Conservation (phyloP, 2,329 filamentous ascomycete genomes). For the Colletotrichum orbiculare region DNA sequence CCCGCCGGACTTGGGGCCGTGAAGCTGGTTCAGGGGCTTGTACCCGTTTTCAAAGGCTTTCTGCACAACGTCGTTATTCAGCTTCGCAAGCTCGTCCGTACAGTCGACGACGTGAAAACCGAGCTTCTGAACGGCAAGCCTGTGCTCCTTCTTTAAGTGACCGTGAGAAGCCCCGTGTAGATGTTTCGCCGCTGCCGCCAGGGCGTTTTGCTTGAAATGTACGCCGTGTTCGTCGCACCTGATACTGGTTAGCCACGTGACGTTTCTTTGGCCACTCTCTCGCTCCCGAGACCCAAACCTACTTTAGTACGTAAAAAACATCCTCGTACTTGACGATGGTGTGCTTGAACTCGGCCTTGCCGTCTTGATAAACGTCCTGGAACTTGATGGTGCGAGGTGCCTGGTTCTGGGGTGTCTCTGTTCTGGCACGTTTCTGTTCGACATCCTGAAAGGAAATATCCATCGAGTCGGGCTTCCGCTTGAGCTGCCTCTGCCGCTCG, state of each 20-base stretch:
- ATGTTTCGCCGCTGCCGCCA: constrained; percentile 37
- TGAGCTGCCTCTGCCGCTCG: constrained; percentile 5
- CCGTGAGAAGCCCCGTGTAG: constrained; percentile 34
- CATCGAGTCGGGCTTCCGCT: constrained; percentile 24
- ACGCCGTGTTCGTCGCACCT: constrained; percentile 39
- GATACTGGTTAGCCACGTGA: not conserved
- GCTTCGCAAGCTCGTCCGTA: constrained; percentile 18
- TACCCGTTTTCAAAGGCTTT: constrained; percentile 36
- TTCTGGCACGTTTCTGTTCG: constrained; percentile 16
- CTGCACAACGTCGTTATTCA: constrained; percentile 37
- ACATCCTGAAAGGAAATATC: constrained; percentile 4
- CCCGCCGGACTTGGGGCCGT: constrained; percentile 31
- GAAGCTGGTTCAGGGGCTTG: constrained; percentile 32
- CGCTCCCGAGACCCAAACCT: not conserved
- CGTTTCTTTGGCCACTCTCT: not conserved
- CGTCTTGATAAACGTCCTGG: constrained; percentile 39
- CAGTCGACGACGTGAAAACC: constrained; percentile 38
- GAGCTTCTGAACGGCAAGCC: constrained; percentile 31
- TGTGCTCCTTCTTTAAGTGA: constrained; percentile 27
- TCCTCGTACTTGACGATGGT: constrained; percentile 35
- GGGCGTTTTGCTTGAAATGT: constrained; percentile 36
- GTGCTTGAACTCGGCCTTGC: constrained; percentile 38
- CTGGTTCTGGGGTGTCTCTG: constrained; percentile 2
- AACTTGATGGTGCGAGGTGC: constrained; percentile 36
- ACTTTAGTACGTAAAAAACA: constrained; percentile 38